These are phyloP conservation scores for Saturnispora dispora DNA, from an alignment of 805 yeast genomes.

Conservation along the genomic window DNA sequence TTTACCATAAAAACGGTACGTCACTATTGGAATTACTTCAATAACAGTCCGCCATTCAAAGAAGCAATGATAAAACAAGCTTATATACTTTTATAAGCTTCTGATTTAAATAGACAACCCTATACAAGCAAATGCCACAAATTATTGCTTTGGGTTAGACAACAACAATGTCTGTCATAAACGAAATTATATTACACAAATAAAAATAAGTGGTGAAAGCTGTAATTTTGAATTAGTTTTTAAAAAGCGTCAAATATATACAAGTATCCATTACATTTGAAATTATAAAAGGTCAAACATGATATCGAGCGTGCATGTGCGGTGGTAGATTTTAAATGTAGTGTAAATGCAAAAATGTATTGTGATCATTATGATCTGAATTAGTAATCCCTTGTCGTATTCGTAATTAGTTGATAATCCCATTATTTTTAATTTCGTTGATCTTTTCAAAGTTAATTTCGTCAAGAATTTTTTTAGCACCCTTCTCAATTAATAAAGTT, in stretches of 20 bases:
- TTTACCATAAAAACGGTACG: too few species aligned
- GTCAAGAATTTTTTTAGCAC: constrained; percentile 79
- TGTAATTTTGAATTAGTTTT: neutral
- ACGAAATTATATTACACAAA: too few species aligned
- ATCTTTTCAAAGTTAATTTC: constrained; percentile 66
- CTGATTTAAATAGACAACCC: too few species aligned
- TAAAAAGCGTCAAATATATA: neutral
- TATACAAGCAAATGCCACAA: too few species aligned
- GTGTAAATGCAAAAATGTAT: neutral
- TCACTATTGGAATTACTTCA: too few species aligned
- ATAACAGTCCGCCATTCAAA: too few species aligned
- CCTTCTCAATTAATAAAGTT: constrained; percentile 51
- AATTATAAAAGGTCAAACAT: neutral
- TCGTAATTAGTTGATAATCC: constrained; percentile 17
- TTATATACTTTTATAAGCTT: too few species aligned
- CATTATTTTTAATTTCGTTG: constrained; percentile 32
- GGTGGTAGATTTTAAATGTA: neutral
- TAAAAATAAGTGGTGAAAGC: neutral
- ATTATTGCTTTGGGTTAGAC: too few species aligned
- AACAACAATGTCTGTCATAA: too few species aligned
- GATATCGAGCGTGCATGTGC: neutral
- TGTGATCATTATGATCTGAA: neutral
- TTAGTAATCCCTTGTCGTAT: neutral
- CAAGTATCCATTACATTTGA: neutral
- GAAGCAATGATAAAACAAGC: too few species aligned